Base-by-base conservation (phyloP, 805 yeast genomes). In the Yueomyces sp. region DNA sequence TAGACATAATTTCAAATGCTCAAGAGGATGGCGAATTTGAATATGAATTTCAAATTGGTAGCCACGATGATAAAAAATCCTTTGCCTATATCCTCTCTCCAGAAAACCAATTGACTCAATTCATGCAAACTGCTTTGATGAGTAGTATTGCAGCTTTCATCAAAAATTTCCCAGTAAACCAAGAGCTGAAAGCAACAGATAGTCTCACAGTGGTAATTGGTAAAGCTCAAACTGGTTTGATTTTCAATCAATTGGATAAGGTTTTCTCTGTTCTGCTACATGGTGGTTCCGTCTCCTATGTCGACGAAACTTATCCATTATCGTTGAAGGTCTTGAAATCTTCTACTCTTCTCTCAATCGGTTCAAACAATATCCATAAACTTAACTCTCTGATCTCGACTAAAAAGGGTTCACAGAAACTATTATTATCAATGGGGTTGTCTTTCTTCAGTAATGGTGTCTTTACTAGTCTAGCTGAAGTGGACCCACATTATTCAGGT, bases 131-230 rank as follows among this genome's bases (percentile, higher is more conserved):
- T 45, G 73, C 74, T 48, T 55, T 77, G 37, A 71, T 76, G 4
- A 70, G 79, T 48, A 66, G 77, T 5, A 60, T 72, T 33, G 76
- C 83, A 2, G 66, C 81, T 1, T 63, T 72, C 28, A 62, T 68
- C 4, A 64, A 57, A 36, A 49, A 54, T 0, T 55, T 64, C 11
- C 67, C 70, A 12, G 40, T 62, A 6, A 65, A 57, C 8, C 60
- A 68, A 37, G 73, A 68, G 41, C 40, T 70, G 29, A 52, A 54
- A 31, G 33, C 47, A 12, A 45, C 50, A 11, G 66, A 70, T 47
- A 42, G 49, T 43, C 36, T 67, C n/a, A 44, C 60, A 2, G 55
- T 63, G 2, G 55, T 59, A 6, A 52, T 49, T 4, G 41, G 49
- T 4, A 42, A 47, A 9, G 46, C 47, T 9, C 42, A 42, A 4